Conservation (phyloP, 2,329 filamentous ascomycete genomes). For the Colletotrichum acutatum region DNA sequence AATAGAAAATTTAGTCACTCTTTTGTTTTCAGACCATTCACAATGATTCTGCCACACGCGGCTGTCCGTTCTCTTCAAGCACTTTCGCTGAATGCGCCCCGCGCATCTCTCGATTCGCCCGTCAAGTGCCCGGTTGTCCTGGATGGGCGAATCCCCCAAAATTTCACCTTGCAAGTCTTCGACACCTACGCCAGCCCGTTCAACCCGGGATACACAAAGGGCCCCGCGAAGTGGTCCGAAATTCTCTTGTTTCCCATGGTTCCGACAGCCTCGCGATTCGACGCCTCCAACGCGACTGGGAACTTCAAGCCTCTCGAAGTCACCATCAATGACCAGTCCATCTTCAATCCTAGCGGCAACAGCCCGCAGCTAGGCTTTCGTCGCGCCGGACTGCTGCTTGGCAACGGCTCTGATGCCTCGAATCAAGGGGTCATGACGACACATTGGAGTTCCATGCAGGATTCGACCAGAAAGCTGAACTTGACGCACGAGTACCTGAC, state of each 20-base stretch:
- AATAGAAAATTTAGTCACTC: conserved; percentile 1
- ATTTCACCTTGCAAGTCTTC: conserved; percentile 51
- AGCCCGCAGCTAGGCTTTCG: conserved; percentile 60
- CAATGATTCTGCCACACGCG: conserved; percentile 22
- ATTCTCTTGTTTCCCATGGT: conserved; percentile 59
- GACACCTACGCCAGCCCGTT: conserved; percentile 57
- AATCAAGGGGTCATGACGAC: conserved; percentile 68
- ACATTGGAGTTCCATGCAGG: conserved; percentile 68
- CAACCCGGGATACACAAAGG: conserved; percentile 63
- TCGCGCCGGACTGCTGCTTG: conserved; percentile 52
- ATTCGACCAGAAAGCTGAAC: conserved; percentile 63
- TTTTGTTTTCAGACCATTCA: background rate
- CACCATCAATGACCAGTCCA: conserved; percentile 66
- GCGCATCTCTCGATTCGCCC: background rate
- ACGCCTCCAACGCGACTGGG: conserved; percentile 50
- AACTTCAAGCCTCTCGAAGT: conserved; percentile 56
- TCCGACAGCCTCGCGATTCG: conserved; percentile 48
- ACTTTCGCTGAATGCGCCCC: background rate
- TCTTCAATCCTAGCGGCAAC: conserved; percentile 60
- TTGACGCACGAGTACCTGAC: conserved; percentile 70
- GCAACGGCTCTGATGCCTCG: conserved; percentile 59
- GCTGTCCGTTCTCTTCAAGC: conserved; percentile 11
- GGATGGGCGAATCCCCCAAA: conserved; percentile 56
- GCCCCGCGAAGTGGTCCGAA: conserved; percentile 60
- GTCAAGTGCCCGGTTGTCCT: conserved; percentile 53